Percentiles rank a stretch among this genome's conserved stretches.
Evolutionary conservation across 352 stramenopile species (phyloP).

Genomic region (Pythium rhizo-oryzae): DNA sequence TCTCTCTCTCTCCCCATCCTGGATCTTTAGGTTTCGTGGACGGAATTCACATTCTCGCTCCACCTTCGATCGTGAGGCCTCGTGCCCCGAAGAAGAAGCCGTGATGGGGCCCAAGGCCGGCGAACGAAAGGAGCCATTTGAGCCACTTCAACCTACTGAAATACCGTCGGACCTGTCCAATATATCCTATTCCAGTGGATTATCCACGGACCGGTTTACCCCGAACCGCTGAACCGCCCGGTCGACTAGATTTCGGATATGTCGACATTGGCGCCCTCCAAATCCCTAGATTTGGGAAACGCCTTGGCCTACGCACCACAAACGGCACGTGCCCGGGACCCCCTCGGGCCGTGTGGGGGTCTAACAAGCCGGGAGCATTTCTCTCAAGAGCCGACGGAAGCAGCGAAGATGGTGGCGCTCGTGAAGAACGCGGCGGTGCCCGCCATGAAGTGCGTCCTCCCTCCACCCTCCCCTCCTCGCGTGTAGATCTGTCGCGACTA

Average conservation of each 20-base stretch:
- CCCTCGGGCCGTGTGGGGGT: background rate
- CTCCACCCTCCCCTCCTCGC: background rate
- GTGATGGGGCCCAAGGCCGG: too few relatives aligned
- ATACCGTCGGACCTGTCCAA: background rate
- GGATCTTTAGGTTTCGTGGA: too few relatives aligned
- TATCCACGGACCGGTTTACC: background rate
- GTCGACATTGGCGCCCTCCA: background rate
- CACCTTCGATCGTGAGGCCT: too few relatives aligned
- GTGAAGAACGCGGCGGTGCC: constrained; percentile 32
- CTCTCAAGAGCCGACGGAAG: constrained; percentile 29
- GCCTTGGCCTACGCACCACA: constrained; percentile 23
- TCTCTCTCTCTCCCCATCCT: too few relatives aligned
- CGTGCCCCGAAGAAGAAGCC: too few relatives aligned
- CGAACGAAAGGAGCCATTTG: background rate
- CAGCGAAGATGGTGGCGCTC: constrained; percentile 35
- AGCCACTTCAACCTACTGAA: constrained; percentile 14
- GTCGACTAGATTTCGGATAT: background rate
- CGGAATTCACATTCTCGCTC: too few relatives aligned
- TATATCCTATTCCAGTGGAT: background rate
- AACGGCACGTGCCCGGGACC: constrained; percentile 18
- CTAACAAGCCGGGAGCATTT: constrained; percentile 9
- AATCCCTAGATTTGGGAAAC: constrained; percentile 20
- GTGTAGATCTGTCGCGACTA: constrained; percentile 1
- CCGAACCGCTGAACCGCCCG: constrained; percentile 2
- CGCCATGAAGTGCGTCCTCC: constrained; percentile 35